These are phyloP conservation scores for Nitzschia sp. DNA, from an alignment of 108 stramenopile species.

Conservation along the genomic window DNA sequence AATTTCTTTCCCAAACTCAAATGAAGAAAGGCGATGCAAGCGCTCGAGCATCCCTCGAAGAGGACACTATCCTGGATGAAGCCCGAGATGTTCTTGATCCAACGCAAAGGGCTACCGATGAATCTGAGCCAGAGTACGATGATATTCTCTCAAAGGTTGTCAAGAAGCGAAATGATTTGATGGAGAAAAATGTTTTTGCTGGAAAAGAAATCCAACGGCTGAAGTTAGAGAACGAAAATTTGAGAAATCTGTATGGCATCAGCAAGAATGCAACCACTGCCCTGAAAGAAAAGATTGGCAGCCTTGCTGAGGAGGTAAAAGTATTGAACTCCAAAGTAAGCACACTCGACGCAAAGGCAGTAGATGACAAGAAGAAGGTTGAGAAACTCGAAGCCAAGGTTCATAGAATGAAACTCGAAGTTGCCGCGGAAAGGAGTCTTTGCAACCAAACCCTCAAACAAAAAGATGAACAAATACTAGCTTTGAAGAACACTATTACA, in stretches of 20 bases:
- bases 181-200: conserved; percentile 4
- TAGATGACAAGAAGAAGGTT: not conserved
- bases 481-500: not conserved
- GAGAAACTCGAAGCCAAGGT: not conserved
- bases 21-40: not conserved
- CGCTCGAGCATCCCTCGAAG: too few species aligned
- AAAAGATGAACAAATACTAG: not conserved
- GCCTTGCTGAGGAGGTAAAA: too few species aligned
- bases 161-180: not conserved
- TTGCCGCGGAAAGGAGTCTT: not conserved
- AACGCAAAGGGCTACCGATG: too few species aligned
- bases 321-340: not conserved
- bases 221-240: conserved; percentile 14
- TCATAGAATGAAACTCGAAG: not conserved
- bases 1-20: not conserved
- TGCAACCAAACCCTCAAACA: not conserved
- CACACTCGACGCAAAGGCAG: not conserved
- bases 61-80: too few species aligned
- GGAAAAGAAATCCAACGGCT: conserved; percentile 8
- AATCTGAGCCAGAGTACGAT: not conserved
- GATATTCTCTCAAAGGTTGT: conserved; percentile 8
- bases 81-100: too few species aligned
- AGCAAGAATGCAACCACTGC: conserved; percentile 5
- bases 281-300: not conserved
- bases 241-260: conserved; percentile 7